These are phyloP conservation scores for Samsoniella hepiali DNA, from an alignment of 2,329 filamentous ascomycete genomes.

Conservation along the genomic window DNA sequence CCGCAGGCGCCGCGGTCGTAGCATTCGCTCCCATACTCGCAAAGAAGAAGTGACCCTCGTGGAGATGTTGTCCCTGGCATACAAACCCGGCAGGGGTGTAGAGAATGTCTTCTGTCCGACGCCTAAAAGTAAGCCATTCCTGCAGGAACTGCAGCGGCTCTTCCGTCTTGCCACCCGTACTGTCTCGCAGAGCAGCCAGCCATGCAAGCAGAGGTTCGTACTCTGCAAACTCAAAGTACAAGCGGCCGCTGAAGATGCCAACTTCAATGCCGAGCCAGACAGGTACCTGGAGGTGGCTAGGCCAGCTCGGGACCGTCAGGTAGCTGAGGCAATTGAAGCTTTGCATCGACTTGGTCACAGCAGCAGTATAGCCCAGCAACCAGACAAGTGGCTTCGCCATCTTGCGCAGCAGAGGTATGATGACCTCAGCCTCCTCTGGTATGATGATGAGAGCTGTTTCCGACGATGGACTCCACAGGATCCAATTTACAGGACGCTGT, in stretches of 20 bases:
- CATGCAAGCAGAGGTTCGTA: conserved; percentile 33
- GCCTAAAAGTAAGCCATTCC: conserved; percentile 52
- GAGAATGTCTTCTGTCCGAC: conserved; percentile 51
- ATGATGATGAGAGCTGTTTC: conserved; percentile 55
- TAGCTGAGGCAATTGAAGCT: conserved; percentile 54
- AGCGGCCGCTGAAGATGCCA: conserved; percentile 56
- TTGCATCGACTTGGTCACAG: conserved; percentile 58
- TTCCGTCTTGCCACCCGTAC: not conserved
- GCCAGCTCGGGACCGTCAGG: conserved; percentile 49
- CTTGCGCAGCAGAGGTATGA: conserved; percentile 45
- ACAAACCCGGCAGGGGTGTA: conserved; percentile 57
- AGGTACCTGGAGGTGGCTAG: conserved; percentile 40
- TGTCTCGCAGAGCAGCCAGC: conserved; percentile 26
- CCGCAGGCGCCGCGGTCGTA: too few species aligned
- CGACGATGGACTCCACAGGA: conserved; percentile 51
- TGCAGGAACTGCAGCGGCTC: conserved; percentile 43
- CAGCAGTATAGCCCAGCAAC: conserved; percentile 57
- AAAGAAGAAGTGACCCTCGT: conserved; percentile 49
- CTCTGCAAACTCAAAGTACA: conserved; percentile 56
- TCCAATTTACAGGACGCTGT: conserved; percentile 55
- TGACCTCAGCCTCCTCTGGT: conserved; percentile 58
- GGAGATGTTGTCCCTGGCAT: conserved; percentile 45
- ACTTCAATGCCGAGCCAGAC: conserved; percentile 55
- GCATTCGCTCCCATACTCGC: not conserved
- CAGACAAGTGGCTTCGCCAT: conserved; percentile 30